phyloP scores from a whole-genome alignment of 148 eudicot species.

The Talinum fruticosum region DNA sequence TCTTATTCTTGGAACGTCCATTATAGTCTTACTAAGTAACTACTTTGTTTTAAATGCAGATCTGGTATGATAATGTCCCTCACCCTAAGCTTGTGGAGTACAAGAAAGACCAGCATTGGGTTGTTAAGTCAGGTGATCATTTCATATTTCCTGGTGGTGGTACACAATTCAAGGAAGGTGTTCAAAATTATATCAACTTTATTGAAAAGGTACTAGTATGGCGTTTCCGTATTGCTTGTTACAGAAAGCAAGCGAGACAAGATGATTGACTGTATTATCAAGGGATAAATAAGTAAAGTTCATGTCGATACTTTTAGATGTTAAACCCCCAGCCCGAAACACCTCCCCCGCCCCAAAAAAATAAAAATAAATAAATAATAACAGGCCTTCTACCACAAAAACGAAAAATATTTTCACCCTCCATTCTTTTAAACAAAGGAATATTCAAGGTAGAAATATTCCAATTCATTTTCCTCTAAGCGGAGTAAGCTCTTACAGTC shows the following conservation, averaged over 20 bases:
- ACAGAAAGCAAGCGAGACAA: background rate
- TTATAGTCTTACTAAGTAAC: background rate
- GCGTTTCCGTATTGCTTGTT: no score
- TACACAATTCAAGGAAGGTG: conserved; percentile 94
- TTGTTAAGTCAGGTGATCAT: conserved; percentile 69
- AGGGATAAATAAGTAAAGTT: background rate
- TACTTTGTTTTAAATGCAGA: conserved; percentile 36
- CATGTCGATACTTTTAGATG: no score
- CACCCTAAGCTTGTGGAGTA: conserved; percentile 97
- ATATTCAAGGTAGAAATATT: background rate
- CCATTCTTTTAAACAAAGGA: no score
- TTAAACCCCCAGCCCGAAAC: no score
- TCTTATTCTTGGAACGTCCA: conserved; percentile 2
- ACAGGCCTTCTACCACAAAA: no score
- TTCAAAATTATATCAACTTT: conserved; percentile 57
- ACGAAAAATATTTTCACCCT: no score
- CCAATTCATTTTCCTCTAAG: background rate
- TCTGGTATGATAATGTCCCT: conserved; percentile 97
- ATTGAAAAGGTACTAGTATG: conserved; percentile 59
- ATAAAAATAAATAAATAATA: background rate
- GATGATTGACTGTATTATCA: background rate
- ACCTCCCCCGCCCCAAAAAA: background rate
- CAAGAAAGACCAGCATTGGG: conserved; percentile 98
- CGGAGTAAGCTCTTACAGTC: no score
- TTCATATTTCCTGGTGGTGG: conserved; percentile 96